Evolutionary conservation across 2,329 filamentous ascomycete species (phyloP), one percentile per base, ranked within the genome.

Genomic region (Trichoderma pleuroti): DNA sequence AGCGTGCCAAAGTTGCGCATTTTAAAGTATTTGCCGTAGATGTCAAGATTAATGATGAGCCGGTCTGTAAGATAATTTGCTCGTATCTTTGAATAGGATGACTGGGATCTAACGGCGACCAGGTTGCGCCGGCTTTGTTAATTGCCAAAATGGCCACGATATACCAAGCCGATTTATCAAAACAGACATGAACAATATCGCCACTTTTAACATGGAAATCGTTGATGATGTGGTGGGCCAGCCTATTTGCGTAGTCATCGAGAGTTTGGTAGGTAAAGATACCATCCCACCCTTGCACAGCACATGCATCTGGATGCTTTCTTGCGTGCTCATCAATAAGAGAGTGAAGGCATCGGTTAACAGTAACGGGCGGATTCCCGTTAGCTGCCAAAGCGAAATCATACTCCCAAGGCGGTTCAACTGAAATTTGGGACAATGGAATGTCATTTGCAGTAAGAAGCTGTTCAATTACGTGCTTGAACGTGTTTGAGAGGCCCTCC

Each of bases 251-350:
- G 12, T 52, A 49, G 9, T 9, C 1, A 18, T 74, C 54, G 24
- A 83, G 74, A 26, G 84, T 76, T 52, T 74, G 64, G 68, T 83
- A 84, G 9, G 81, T 82, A 81, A 79, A 59, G 73, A 66, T 6
- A 79, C 80, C 71, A 11, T 72, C 71, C 46, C 57, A 72, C 12
- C 30, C 62, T 5, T 30, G 7, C 7, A 71, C 12, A 4, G 69
- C 69, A 11, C 42, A 3, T 21, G 64, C 12, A 30, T 57, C 18
- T 6, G 70, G 70, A 11, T 42, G 30, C 16, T 26, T 18, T 2
- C 28, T 12, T 21, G 57, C 34, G n/a, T 68, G 42, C 1, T 56
- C 39, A 21, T 68, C 56, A 64, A 71, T 64, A 30, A 71, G 69
- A 26, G 30, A 21, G 24, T 71, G 69, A 4, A 66, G 12, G 5